These are phyloP conservation scores for Madurella mycetomatis DNA, from an alignment of 2,329 filamentous ascomycete species.

Conservation along the genomic window DNA sequence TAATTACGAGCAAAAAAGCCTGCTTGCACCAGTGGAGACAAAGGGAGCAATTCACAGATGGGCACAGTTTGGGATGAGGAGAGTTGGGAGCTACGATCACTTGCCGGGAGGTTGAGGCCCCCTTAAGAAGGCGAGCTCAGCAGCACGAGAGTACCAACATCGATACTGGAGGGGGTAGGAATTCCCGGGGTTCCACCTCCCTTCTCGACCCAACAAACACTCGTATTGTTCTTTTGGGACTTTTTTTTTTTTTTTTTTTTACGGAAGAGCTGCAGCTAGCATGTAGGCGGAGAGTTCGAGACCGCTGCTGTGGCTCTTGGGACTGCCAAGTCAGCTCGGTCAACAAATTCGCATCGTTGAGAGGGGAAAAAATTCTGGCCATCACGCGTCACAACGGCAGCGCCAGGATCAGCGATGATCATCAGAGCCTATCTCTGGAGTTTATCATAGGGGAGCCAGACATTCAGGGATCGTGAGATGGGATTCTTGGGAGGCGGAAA, in stretches of 20 bases:
- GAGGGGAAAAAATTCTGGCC: slow-evolving; percentile 3
- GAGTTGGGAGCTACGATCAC: neutral
- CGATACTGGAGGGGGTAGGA: neutral
- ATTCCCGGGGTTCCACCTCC: neutral
- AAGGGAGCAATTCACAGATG: neutral
- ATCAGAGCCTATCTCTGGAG: neutral
- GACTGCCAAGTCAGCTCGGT: neutral
- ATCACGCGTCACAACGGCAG: slow-evolving; percentile 2
- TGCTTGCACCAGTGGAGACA: too few relatives aligned
- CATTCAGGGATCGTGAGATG: neutral
- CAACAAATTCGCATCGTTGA: neutral
- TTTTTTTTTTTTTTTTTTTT: too few relatives aligned
- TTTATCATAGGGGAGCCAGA: neutral
- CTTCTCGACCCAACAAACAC: neutral
- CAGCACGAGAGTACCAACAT: neutral
- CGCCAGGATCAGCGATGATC: slow-evolving; percentile 5
- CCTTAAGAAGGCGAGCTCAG: neutral
- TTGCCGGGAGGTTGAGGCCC: neutral
- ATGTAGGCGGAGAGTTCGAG: slow-evolving; percentile 3
- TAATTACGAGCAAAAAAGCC: too few relatives aligned
- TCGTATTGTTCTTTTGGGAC: neutral
- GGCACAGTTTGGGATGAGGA: neutral
- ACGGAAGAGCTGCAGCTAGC: neutral
- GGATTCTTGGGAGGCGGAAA: neutral
- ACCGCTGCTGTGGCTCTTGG: neutral